Conservation (phyloP, 2,329 filamentous ascomycete species). For the Dothideomycetes sp. region DNA sequence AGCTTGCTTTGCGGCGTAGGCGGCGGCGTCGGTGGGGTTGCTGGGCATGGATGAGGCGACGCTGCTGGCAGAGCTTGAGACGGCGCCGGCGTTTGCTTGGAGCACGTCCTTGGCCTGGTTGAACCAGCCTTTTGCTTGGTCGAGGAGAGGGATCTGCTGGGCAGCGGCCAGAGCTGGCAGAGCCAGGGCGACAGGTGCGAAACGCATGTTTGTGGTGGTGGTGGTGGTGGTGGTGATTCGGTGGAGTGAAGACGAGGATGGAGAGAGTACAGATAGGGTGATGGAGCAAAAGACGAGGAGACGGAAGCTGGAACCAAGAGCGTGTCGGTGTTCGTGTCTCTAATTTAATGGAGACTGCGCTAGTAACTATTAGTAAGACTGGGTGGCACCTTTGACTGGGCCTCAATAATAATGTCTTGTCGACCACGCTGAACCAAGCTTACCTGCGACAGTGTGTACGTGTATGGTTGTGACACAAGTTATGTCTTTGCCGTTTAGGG, state of each 20-base stretch:
- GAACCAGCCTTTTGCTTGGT: conserved; percentile 48
- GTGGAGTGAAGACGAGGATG: neutral
- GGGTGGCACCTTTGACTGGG: too few species aligned
- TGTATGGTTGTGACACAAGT: too few species aligned
- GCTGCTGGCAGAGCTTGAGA: conserved; percentile 34
- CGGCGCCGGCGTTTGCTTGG: conserved; percentile 44
- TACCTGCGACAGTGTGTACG: conserved; percentile 8
- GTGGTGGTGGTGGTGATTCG: conserved; percentile 1
- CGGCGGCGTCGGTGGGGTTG: conserved; percentile 39
- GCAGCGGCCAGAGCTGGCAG: conserved; percentile 43
- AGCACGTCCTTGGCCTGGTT: conserved; percentile 47
- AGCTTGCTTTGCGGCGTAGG: conserved; percentile 38
- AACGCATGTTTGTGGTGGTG: conserved; percentile 38
- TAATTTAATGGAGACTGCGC: neutral
- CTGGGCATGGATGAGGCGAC: conserved; percentile 32
- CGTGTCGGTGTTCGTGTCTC: neutral
- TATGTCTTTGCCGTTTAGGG: too few species aligned
- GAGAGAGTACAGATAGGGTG: neutral
- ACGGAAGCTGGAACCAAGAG: neutral
- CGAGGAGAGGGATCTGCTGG: conserved; percentile 51
- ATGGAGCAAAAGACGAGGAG: neutral
- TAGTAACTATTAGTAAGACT: neutral
- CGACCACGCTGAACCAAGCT: too few species aligned
- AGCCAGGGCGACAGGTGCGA: conserved; percentile 43
- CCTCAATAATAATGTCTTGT: too few species aligned